These are phyloP conservation scores for Maudiozyma turicensis DNA, from an alignment of 805 yeast genomes.

Conservation along the genomic window DNA sequence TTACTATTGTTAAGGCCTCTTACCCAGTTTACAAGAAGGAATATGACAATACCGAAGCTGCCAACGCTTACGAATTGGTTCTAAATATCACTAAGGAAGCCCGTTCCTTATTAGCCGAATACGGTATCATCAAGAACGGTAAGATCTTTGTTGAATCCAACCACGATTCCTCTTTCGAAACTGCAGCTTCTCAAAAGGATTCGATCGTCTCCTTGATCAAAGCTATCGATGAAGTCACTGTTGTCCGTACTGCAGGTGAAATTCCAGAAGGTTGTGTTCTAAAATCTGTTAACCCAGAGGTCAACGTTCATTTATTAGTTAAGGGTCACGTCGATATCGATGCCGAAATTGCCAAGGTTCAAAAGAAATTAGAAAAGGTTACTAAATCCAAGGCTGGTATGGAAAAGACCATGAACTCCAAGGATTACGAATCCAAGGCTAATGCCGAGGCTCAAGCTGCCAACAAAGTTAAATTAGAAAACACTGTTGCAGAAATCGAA, in stretches of 20 bases:
- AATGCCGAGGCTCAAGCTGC: constrained; percentile 70
- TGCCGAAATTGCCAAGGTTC: constrained; percentile 77
- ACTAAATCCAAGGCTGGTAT: constrained; percentile 49
- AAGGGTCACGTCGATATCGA: constrained; percentile 93
- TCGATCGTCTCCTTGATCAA: constrained; percentile 89
- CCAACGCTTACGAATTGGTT: constrained; percentile 70
- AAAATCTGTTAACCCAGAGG: constrained; percentile 67
- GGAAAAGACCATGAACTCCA: constrained; percentile 56
- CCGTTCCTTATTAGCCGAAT: constrained; percentile 86
- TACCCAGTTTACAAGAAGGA: constrained; percentile 61
- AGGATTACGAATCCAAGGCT: constrained; percentile 83
- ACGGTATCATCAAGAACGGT: constrained; percentile 80
- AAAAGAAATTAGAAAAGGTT: constrained; percentile 62
- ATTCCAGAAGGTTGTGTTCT: constrained; percentile 90
- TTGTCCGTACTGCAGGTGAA: constrained; percentile 43
- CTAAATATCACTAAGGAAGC: constrained; percentile 83
- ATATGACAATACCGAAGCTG: constrained; percentile 57
- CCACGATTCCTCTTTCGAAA: constrained; percentile 35
- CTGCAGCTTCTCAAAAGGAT: constrained; percentile 61
- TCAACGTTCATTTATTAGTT: constrained; percentile 81
- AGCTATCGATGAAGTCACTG: constrained; percentile 69
- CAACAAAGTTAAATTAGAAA: constrained; percentile 59
- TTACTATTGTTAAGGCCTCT: constrained; percentile 65
- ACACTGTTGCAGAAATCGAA: constrained; percentile 75
- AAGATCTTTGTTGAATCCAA: constrained; percentile 72